These are phyloP conservation scores for Flaveria bidentis DNA, from an alignment of 129 eudicot species.

Conservation along the genomic window DNA sequence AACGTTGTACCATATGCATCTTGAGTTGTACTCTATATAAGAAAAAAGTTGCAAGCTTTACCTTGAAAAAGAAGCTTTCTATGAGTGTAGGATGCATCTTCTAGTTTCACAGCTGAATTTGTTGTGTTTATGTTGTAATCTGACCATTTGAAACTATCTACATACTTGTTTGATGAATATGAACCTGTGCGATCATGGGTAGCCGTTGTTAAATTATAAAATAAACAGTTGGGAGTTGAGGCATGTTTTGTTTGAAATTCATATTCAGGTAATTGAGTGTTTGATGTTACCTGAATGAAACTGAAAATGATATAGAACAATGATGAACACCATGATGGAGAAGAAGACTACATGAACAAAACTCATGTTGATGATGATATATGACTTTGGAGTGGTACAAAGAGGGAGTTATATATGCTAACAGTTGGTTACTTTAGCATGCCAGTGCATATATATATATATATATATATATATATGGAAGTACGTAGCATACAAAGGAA, in stretches of 20 bases:
- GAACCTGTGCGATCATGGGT: constrained; percentile 15
- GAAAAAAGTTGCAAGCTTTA: constrained; percentile 21
- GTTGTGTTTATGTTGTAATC: constrained; percentile 30
- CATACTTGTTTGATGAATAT: constrained; percentile 38
- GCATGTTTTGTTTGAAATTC: neutral
- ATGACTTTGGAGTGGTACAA: constrained; percentile 24
- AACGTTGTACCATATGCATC: constrained; percentile 20
- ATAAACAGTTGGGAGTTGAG: neutral
- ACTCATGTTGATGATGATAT: constrained; percentile 41
- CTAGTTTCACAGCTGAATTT: constrained; percentile 18
- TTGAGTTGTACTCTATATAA: constrained; percentile 3
- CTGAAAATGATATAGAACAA: constrained; percentile 34
- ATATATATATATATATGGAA: neutral
- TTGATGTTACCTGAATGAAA: constrained; percentile 37
- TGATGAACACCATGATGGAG: constrained; percentile 42
- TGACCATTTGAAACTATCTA: constrained; percentile 9
- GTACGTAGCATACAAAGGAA: constrained; percentile 7
- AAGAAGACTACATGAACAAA: constrained; percentile 29
- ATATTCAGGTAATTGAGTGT: neutral
- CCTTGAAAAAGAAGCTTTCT: constrained; percentile 58
- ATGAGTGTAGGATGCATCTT: constrained; percentile 33
- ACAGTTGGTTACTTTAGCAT: constrained; percentile 29
- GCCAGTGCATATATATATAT: constrained; percentile 6
- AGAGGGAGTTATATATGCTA: constrained; percentile 17
- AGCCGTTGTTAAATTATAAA: neutral